Conservation (phyloP, 129 eudicot species). For the Artemisia argyi region DNA sequence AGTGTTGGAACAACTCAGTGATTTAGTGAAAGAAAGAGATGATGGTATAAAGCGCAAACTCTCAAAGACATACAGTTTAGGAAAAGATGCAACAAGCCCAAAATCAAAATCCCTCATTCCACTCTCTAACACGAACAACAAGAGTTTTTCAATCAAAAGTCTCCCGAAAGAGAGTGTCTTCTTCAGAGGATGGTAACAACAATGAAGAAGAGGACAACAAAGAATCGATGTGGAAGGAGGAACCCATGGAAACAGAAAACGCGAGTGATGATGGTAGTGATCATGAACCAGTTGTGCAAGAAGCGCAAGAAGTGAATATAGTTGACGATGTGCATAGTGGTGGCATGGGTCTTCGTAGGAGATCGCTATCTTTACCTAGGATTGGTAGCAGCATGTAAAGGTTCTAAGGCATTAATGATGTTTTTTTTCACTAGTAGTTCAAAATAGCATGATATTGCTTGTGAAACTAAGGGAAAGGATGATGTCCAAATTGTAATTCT, state of each 20-base stretch:
- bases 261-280: constrained; percentile 43
- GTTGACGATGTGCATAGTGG: constrained; percentile 15
- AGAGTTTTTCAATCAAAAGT: constrained; percentile 57
- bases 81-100: constrained; percentile 50
- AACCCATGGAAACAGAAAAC: constrained; percentile 36
- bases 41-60: constrained; percentile 71
- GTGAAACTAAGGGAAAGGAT: too few relatives aligned
- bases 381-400: neutral
- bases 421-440: too few relatives aligned
- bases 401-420: neutral
- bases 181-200: constrained; percentile 36
- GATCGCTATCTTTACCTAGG: constrained; percentile 45
- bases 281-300: constrained; percentile 18
- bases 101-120: constrained; percentile 60
- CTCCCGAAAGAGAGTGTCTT: constrained; percentile 46
- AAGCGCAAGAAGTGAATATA: constrained; percentile 28
- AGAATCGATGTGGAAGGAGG: constrained; percentile 54
- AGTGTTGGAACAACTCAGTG: too few relatives aligned
- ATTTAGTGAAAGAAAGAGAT: constrained; percentile 43
- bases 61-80: constrained; percentile 76
- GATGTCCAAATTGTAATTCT: too few relatives aligned
- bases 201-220: constrained; percentile 25
- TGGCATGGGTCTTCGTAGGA: constrained; percentile 59
- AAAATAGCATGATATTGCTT: too few relatives aligned
- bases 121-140: constrained; percentile 44